Conservation (phyloP, 768 basidiomycete genomes). For the Suillus cothurnatus region DNA sequence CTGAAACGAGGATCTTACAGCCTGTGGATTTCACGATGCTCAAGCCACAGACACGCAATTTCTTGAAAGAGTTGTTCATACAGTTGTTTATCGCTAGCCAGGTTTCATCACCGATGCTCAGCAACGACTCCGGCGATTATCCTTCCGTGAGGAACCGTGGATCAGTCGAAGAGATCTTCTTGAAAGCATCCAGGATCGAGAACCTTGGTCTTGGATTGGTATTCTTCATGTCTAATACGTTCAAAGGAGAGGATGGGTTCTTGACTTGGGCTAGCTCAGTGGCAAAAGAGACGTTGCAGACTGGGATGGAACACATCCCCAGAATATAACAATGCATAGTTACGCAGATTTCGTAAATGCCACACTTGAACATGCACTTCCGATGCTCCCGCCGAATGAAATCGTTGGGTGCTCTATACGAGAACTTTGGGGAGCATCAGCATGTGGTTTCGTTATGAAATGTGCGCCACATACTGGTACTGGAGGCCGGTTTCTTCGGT, state of each 20-base stretch:
- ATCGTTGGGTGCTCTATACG: slow-evolving; percentile 72
- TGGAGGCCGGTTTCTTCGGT: slow-evolving; percentile 48
- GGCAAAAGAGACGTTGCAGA: slow-evolving; percentile 69
- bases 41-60: slow-evolving; percentile 60
- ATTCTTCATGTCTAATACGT: slow-evolving; percentile 61
- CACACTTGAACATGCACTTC: slow-evolving; percentile 68
- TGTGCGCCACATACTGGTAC: slow-evolving; percentile 57
- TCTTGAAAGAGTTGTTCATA: slow-evolving; percentile 71
- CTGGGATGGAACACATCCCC: slow-evolving; percentile 58
- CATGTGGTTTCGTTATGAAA: background rate
- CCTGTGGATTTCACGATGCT: slow-evolving; percentile 85
- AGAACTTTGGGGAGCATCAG: slow-evolving; percentile 48
- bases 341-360: slow-evolving; percentile 58
- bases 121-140: slow-evolving; percentile 35
- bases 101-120: slow-evolving; percentile 64
- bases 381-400: slow-evolving; percentile 77
- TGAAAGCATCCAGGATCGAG: slow-evolving; percentile 68
- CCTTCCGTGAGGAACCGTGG: slow-evolving; percentile 54
- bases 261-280: slow-evolving; percentile 68
- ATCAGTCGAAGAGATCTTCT: slow-evolving; percentile 75
- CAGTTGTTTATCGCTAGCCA: slow-evolving; percentile 79
- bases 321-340: slow-evolving; percentile 21
- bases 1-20: slow-evolving; percentile 39
- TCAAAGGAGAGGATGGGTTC: slow-evolving; percentile 45
- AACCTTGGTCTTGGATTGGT: slow-evolving; percentile 73